Conservation (phyloP, 1,139 yeast species). For the Hansenula lynferdii region DNA sequence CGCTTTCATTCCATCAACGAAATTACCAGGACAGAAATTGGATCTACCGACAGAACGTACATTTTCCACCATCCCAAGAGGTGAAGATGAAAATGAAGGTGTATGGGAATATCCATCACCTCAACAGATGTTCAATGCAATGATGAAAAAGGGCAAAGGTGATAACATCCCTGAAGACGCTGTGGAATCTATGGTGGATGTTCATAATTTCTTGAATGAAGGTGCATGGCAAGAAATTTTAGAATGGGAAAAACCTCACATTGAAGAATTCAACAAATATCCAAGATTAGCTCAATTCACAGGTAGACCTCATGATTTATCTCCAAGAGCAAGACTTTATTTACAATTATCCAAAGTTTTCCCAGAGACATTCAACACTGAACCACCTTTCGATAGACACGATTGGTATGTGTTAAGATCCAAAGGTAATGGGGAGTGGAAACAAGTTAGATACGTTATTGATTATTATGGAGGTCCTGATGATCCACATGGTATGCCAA, state of each 20-base stretch:
- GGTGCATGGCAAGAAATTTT: slow-evolving; percentile 97
- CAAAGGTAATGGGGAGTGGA: slow-evolving; percentile 39
- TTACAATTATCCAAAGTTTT: slow-evolving; percentile 61
- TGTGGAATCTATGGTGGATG: slow-evolving; percentile 95
- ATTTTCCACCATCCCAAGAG: slow-evolving; percentile 82
- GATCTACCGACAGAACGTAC: slow-evolving; percentile 81
- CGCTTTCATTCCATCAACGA: slow-evolving; percentile 53
- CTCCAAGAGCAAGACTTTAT: slow-evolving; percentile 83
- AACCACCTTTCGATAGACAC: slow-evolving; percentile 96
- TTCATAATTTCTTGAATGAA: slow-evolving; percentile 93
- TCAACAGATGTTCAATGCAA: slow-evolving; percentile 97
- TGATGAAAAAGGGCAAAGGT: slow-evolving; percentile 85
- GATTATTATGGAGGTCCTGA: slow-evolving; percentile 98
- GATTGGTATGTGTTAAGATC: slow-evolving; percentile 93
- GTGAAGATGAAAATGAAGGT: slow-evolving; percentile 40
- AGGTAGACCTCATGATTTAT: slow-evolving; percentile 83
- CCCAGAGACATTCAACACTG: slow-evolving; percentile 68
- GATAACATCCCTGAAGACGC: slow-evolving; percentile 90
- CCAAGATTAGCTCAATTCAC: slow-evolving; percentile 86
- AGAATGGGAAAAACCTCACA: slow-evolving; percentile 75
- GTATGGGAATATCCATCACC: slow-evolving; percentile 99
- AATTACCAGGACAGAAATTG: slow-evolving; percentile 76
- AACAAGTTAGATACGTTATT: slow-evolving; percentile 79
- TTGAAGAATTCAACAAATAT: slow-evolving; percentile 44
- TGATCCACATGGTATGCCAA: slow-evolving; percentile 80